Evolutionary conservation across 148 eudicot genomes (phyloP), one percentile per base, ranked within the genome.

Genomic region (Salicornia ramosissima): DNA sequence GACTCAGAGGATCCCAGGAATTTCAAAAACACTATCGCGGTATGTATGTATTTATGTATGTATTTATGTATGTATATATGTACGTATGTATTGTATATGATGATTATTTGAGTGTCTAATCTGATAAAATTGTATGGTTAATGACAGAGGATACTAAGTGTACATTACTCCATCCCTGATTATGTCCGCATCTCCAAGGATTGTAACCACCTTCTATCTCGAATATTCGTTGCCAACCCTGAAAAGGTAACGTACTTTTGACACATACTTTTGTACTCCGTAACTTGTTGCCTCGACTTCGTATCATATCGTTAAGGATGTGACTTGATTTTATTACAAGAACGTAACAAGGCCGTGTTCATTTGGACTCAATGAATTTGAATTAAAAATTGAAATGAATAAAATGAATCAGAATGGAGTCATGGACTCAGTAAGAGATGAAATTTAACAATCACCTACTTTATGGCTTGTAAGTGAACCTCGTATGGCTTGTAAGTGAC

Each of bases 1-100:
- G 96, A 90, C 64, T 77, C 88, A 1, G 89, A 82, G 53, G 96
- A 90, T 64, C 96, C 96, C 24, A 80, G 79, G 74, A 87, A 90
- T 69, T 87, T 90, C 81, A 84, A 63, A 68, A 90, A 78, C 55
- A 90, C 96, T 3, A 86, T 90, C 45, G 81, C 73, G 74, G 96
- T 89, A 67, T 67, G 73, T 61, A 34, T 52, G 4, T 28, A 19
- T 30, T 55, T 52, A 52, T 21, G 0, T 52, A 52, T 52, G 10
- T 22, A 2, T 21, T 3, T 10, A 1, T 19, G 9, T 53, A 0
- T 22, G 1, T 24, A 12, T 56, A 24, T 26, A 26, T 3, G 31
- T 10, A 26, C 26, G 31, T 26, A 16, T 46, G 16, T n/a, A n/a
- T 46, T 13, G 50, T 46, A 46, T 21, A 62, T 18, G n/a, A 18